Evolutionary conservation across 2,329 filamentous ascomycete species (phyloP), one percentile per base, ranked within the genome.

Genomic region (Aulographum hederae): DNA sequence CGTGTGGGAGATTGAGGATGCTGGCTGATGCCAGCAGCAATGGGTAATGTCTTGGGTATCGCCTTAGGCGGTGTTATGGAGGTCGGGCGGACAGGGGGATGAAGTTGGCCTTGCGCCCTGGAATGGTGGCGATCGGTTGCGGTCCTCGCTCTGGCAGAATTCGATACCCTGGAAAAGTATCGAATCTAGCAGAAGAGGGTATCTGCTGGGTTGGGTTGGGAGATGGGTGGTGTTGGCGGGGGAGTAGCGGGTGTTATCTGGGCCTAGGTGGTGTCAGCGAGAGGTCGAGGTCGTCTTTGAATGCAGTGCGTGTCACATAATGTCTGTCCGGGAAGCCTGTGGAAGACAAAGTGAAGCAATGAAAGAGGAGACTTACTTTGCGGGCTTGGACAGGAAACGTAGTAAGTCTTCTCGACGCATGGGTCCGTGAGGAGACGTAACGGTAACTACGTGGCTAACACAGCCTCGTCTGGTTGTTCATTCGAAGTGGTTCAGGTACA

Each of bases 1-100:
- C 42, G 58, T 63, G 67, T 65, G 61, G 63, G 56, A 56, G 46
- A 57, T 47, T 45, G 50, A 58, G 57, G 64, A 68, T 69, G 79
- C 78, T 86, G 79, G 82, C 79, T 70, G 69, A 51, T 78, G 78
- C 80, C 79, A 84, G 78, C 78, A 72, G 67, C 71, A 79, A 67
- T 67, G 47, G 43, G 53, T 41, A 49, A 47, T 46, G 43, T 40
- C 38, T 40, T 45, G 44, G 38, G 44, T 48, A 72, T 73, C 69
- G 72, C 69, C 75, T 67, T 67, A 65, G 60, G 48, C 57, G 65
- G 69, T 76, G 78, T 89, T 94, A 94, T 61, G 86, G 85, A 63
- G 86, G 85, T 57, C 80, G 73, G 54, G 76, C 75, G 58, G 77
- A 79, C 57, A 85, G 73, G 51, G 76, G 73, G 51, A 85, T 73